Base-by-base conservation (phyloP, 192 early-diverging fungal species). In the Podila minutissima region DNA sequence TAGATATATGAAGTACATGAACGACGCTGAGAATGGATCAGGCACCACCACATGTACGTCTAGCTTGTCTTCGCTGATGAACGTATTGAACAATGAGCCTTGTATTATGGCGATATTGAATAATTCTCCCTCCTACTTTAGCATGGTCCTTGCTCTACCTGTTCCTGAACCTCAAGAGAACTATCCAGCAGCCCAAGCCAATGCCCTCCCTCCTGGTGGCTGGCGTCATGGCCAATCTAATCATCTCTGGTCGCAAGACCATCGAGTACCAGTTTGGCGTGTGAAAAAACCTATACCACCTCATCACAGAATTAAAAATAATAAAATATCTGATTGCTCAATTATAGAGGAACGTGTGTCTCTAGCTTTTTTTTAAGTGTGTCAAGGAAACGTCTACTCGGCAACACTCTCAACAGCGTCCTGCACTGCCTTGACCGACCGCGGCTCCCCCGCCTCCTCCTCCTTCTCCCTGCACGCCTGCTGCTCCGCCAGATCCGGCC, bases 21-120 rank as follows among this genome's bases (percentile, higher is more conserved):
- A 60, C 6, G 77, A 81, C 59, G 41, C 77, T 13, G 77, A 81
- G 6, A 81, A 81, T 20, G 77, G 77, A 57, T 73, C 77, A 38
- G 77, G 77, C 49, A 81, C 77, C 3, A 81, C 70, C n/a, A 73
- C 77, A 65, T 65, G 77, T 81, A 81, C 37, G 32, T 65, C 41
- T 5, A 28, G n/a, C 8, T 28, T 59, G 48, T 50, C 33, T 2
- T 32, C 26, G 0, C 6, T 66, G 11, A 35, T 37, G 7, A 46
- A 17, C 4, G 12, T 46, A 10, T 1, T 15, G 41, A 0, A 46
- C 41, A 46, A 46, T 8, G 9, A 46, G 12, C 15, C 41, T 46
- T 2, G 13, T 11, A 19, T 9, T 61, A 9, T 12, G 29, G 29
- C 29, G 59, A 17, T 24, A 22, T 22, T 24, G 32, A n/a, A 24